A percentile compares a stretch with the other conserved stretches of the same genome.
phyloP scores from a whole-genome alignment of 2,329 filamentous ascomycete genomes.

The Penicillium polonicum region DNA sequence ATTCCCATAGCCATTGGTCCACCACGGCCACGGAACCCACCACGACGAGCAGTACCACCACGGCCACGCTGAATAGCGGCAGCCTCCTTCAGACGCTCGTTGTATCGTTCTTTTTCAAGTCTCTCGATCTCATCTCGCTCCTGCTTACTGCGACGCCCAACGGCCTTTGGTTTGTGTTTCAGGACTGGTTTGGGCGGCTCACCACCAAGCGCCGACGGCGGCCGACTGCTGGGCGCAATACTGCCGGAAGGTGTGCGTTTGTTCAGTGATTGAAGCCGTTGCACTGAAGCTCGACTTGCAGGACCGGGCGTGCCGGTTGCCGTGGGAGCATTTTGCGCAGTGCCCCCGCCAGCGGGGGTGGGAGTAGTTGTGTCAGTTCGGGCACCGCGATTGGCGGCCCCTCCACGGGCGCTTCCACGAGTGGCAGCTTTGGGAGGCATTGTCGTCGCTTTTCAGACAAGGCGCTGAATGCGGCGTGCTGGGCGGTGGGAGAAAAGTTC shows the following conservation, averaged over 20 bases:
- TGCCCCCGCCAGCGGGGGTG: slow-evolving; percentile 13
- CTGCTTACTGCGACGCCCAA: slow-evolving; percentile 45
- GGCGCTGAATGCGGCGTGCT: slow-evolving; percentile 18
- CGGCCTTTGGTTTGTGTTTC: slow-evolving; percentile 46
- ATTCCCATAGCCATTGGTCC: slow-evolving; percentile 27
- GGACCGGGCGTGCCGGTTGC: slow-evolving; percentile 17
- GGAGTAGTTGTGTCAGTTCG: slow-evolving; percentile 17
- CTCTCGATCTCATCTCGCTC: slow-evolving; percentile 46
- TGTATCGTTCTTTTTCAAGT: slow-evolving; percentile 42
- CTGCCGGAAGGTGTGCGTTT: slow-evolving; percentile 39
- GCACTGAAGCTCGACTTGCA: slow-evolving; percentile 36
- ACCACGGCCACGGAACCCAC: slow-evolving; percentile 34
- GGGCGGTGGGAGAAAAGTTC: slow-evolving; percentile 1
- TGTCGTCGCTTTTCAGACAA: slow-evolving; percentile 12
- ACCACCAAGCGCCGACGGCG: slow-evolving; percentile 24
- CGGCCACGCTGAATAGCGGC: slow-evolving; percentile 40
- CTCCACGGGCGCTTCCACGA: slow-evolving; percentile 27
- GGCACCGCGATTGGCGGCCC: slow-evolving; percentile 8
- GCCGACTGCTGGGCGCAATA: slow-evolving; percentile 31
- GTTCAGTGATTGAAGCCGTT: slow-evolving; percentile 45
- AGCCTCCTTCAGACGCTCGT: slow-evolving; percentile 41
- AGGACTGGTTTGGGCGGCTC: slow-evolving; percentile 39
- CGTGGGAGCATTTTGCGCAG: slow-evolving; percentile 16
- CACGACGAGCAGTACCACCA: slow-evolving; percentile 33
- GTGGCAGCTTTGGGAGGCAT: slow-evolving; percentile 39